Evolutionary conservation across 768 basidiomycete genomes (phyloP).

Genomic region (Imleria badia): DNA sequence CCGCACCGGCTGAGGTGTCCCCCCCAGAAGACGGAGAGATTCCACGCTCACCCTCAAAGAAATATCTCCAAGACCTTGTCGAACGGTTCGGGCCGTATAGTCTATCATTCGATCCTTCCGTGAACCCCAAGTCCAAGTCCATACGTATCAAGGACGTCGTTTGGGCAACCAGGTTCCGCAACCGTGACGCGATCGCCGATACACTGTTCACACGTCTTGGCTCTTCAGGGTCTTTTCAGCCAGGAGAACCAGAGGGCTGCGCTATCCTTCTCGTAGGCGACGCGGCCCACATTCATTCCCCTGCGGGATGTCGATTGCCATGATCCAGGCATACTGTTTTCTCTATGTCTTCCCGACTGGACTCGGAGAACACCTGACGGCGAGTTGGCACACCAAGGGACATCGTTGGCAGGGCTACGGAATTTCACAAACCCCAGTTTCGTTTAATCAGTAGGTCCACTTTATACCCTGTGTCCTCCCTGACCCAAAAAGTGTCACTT

Average conservation of each 20-base stretch:
- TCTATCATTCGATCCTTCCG: slow-evolving; percentile 37
- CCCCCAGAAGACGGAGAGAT: slow-evolving; percentile 36
- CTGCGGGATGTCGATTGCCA: slow-evolving; percentile 30
- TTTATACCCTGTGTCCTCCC: too few relatives aligned
- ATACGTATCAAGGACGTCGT: slow-evolving; percentile 38
- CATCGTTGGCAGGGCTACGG: too few relatives aligned
- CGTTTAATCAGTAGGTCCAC: too few relatives aligned
- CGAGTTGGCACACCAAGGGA: too few relatives aligned
- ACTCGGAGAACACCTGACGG: too few relatives aligned
- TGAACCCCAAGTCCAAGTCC: slow-evolving; percentile 32
- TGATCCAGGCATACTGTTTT: background rate
- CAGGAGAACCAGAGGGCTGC: slow-evolving; percentile 11
- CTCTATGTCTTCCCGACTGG: too few relatives aligned
- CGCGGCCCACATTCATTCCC: too few relatives aligned
- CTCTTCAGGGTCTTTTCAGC: background rate
- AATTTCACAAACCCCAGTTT: too few relatives aligned
- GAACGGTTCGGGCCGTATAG: slow-evolving; percentile 41
- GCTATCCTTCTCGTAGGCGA: slow-evolving; percentile 38
- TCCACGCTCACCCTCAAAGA: slow-evolving; percentile 38
- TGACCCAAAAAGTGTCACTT: too few relatives aligned
- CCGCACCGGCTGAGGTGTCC: slow-evolving; percentile 45
- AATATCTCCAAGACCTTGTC: slow-evolving; percentile 45
- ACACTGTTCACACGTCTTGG: slow-evolving; percentile 36
- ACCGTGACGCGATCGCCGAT: slow-evolving; percentile 46
- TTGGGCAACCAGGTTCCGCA: slow-evolving; percentile 51